Percentiles rank a stretch among this genome's conserved stretches.
phyloP scores from a whole-genome alignment of 2,329 filamentous ascomycete species.

The Venturia carpophila region DNA sequence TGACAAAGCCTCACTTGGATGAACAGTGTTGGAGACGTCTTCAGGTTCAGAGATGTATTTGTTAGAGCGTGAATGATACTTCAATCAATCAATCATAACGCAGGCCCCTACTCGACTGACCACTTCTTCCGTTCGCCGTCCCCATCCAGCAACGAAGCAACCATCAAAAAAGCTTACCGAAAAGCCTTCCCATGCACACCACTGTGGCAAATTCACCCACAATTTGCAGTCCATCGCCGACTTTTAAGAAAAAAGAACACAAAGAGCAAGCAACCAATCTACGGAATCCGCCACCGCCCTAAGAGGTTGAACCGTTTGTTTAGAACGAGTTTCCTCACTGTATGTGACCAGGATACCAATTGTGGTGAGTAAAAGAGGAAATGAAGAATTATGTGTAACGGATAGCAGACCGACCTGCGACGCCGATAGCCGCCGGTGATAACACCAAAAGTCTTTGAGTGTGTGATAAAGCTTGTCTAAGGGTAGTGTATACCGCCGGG shows the following conservation, averaged over 20 bases:
- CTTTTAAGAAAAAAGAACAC: conserved; percentile 6
- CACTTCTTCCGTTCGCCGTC: not conserved
- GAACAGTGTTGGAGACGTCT: not conserved
- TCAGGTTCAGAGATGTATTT: not conserved
- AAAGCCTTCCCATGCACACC: not conserved
- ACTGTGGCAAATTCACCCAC: not conserved
- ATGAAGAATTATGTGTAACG: conserved; percentile 8
- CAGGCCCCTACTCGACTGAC: not conserved
- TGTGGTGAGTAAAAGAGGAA: not conserved
- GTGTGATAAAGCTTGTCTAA: conserved; percentile 10
- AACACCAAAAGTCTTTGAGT: not conserved
- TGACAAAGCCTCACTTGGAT: not conserved
- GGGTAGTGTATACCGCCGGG: not conserved
- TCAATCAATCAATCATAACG: not conserved
- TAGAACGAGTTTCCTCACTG: not conserved
- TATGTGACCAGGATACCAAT: not conserved
- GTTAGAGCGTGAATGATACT: conserved; percentile 9
- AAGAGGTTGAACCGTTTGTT: not conserved
- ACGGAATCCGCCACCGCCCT: not conserved
- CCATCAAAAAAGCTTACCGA: not conserved
- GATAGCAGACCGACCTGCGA: conserved; percentile 12
- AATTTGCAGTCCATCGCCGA: not conserved
- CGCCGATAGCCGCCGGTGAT: conserved; percentile 2
- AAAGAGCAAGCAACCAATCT: conserved; percentile 4
- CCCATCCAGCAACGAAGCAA: not conserved